A percentile compares a stretch with the other conserved stretches of the same genome.
These are phyloP conservation scores for Blastocystis sp. DNA, from an alignment of 352 stramenopile species.

Conservation along the genomic window DNA sequence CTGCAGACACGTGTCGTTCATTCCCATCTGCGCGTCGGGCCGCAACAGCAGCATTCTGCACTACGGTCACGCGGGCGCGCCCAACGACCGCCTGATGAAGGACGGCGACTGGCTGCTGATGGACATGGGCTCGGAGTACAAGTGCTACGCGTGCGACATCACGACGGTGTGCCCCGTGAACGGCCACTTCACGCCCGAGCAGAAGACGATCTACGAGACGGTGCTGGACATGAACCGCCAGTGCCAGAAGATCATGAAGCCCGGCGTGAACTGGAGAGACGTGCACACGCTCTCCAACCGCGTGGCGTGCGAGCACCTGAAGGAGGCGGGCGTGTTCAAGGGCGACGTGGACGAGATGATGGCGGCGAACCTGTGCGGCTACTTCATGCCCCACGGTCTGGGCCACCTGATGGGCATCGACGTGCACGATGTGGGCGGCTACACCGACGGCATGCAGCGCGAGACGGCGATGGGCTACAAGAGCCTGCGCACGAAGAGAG, in stretches of 20 bases:
- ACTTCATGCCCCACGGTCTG: conserved; percentile 98
- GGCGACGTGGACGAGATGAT: conserved; percentile 89
- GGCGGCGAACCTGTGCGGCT: conserved; percentile 86
- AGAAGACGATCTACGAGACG: conserved; percentile 89
- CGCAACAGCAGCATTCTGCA: conserved; percentile 89
- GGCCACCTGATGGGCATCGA: conserved; percentile 97
- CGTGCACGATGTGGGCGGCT: conserved; percentile 91
- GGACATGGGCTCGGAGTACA: conserved; percentile 93
- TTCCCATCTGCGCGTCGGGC: conserved; percentile 91
- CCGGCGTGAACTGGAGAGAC: conserved; percentile 89
- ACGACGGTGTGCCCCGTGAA: conserved; percentile 90
- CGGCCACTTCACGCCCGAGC: conserved; percentile 86
- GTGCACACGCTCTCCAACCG: conserved; percentile 89
- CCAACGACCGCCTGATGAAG: conserved; percentile 83
- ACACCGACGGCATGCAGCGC: conserved; percentile 69
- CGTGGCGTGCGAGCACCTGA: conserved; percentile 82
- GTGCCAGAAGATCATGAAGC: conserved; percentile 82
- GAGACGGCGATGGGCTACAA: conserved; percentile 75
- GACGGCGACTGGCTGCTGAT: conserved; percentile 87
- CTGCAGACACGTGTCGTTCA: conserved; percentile 88
- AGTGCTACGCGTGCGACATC: conserved; percentile 93
- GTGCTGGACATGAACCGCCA: conserved; percentile 79
- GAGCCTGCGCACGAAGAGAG: conserved; percentile 86
- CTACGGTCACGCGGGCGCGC: conserved; percentile 87
- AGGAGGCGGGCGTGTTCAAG: conserved; percentile 83